phyloP scores from a whole-genome alignment of 192 early-diverging fungal genomes.

The Backusella psychrophila region DNA sequence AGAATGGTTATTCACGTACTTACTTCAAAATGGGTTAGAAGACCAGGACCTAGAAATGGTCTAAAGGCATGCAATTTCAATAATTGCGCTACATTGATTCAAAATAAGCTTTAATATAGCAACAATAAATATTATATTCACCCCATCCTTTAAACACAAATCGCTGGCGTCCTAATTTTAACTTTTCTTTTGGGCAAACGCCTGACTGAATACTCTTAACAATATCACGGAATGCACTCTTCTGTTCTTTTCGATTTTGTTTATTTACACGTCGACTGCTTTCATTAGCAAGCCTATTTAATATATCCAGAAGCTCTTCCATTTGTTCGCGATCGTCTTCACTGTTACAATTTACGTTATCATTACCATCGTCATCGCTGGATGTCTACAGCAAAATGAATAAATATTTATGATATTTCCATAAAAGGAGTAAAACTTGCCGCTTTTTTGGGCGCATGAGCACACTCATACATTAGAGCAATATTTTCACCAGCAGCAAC shows the following conservation, averaged over 20 bases:
- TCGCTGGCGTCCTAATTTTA: background rate
- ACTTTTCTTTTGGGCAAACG: background rate
- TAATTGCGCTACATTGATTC: background rate
- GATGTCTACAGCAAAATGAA: background rate
- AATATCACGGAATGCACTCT: slow-evolving; percentile 2
- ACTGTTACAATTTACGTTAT: background rate
- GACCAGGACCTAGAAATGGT: background rate
- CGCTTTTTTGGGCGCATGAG: background rate
- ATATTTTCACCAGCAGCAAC: background rate
- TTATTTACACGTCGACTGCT: background rate
- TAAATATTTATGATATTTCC: background rate
- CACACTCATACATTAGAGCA: slow-evolving; percentile 4
- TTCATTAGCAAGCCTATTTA: slow-evolving; percentile 2
- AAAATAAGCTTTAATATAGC: background rate
- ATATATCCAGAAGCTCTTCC: background rate
- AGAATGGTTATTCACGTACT: background rate
- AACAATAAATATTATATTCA: background rate
- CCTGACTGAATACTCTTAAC: background rate
- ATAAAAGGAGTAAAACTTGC: background rate
- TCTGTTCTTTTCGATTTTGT: slow-evolving; percentile 7
- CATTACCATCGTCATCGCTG: background rate
- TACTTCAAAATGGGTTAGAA: background rate
- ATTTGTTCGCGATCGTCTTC: background rate
- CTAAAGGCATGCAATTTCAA: slow-evolving; percentile 8
- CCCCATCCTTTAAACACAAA: slow-evolving; percentile 9